Conservation (phyloP, 2,329 filamentous ascomycete genomes). For the Gnomoniopsis sp. region DNA sequence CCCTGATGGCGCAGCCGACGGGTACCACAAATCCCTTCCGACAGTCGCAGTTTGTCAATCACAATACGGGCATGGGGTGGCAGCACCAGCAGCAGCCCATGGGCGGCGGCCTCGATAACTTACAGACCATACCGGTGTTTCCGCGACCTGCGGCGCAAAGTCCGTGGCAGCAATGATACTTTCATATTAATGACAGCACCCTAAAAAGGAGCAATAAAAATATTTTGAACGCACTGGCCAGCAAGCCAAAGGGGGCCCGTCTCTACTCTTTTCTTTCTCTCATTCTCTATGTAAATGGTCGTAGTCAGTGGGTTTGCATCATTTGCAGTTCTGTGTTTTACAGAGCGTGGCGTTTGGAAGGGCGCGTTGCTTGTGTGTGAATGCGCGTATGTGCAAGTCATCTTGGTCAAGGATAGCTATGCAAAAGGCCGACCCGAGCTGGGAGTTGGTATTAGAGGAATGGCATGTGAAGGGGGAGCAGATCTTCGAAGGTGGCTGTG, state of each 20-base stretch:
- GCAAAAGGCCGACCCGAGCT: neutral
- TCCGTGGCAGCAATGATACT: slow-evolving; percentile 53
- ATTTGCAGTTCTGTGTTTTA: slow-evolving; percentile 19
- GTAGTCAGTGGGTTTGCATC: neutral
- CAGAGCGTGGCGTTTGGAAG: slow-evolving; percentile 26
- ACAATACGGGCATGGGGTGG: slow-evolving; percentile 84
- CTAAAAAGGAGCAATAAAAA: neutral
- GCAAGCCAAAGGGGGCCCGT: neutral
- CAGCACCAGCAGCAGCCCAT: slow-evolving; percentile 76
- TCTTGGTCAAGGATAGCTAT: neutral
- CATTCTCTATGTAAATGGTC: neutral
- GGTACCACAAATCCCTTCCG: slow-evolving; percentile 94
- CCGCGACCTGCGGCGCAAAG: slow-evolving; percentile 69
- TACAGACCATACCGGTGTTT: slow-evolving; percentile 81
- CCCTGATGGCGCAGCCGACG: slow-evolving; percentile 70
- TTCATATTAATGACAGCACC: neutral
- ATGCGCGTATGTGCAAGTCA: neutral
- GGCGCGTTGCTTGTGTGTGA: neutral
- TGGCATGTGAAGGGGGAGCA: neutral
- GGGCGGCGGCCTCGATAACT: slow-evolving; percentile 73
- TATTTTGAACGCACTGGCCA: neutral
- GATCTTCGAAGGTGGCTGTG: neutral
- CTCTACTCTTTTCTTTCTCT: neutral
- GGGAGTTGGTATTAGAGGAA: neutral
- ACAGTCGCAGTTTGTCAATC: slow-evolving; percentile 85